Evolutionary conservation across 495 filamentous ascomycete species (phyloP), one percentile per base, ranked within the genome.

Genomic region (Penicillium goetzii): DNA sequence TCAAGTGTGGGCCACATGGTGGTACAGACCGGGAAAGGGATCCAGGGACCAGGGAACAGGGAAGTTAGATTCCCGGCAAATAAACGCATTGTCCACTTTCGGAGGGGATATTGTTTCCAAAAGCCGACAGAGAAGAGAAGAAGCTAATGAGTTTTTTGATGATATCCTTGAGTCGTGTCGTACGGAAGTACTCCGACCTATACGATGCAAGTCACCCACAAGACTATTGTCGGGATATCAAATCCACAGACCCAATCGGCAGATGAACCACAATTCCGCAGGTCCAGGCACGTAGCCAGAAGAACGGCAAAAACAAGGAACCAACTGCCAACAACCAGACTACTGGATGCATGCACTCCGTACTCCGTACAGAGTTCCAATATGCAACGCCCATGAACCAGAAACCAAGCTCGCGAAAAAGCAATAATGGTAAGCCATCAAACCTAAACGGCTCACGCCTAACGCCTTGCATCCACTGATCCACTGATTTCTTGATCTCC

Each of bases 391-490:
- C 28, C 4, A 43, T n/a, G 25, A 11, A 26, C 56, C 36, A 23
- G 41, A 49, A 33, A 19, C 41, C 56, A 19, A 30, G 26, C 33
- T 30, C 12, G 17, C 19, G 51, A 45, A 60, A 55, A 65, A 60
- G 43, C 49, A 64, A 64, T 36, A 47, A 55, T 51, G 56, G 36
- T 56, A 55, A 54, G 50, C 56, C 62, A 43, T 41, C 49, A 60
- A 65, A 56, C 30, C 43, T 45, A 65, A 57, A 51, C 50, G n/a
- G n/a, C n/a, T n/a, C n/a, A n/a, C 23, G 4, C 14, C 14, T 4
- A 17, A 12, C 32, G 49, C 62, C 62, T 65, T 65, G 52, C 62
- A 56, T 64, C 64, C 62, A 34, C 66, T 68, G 66, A 68, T 68
- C 62, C 49, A 41, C 65, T 68, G 65, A 67, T 67, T 60, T 36